phyloP scores from a whole-genome alignment of 1,284 basidiomycete species.

The Cystobasidium sp. region DNA sequence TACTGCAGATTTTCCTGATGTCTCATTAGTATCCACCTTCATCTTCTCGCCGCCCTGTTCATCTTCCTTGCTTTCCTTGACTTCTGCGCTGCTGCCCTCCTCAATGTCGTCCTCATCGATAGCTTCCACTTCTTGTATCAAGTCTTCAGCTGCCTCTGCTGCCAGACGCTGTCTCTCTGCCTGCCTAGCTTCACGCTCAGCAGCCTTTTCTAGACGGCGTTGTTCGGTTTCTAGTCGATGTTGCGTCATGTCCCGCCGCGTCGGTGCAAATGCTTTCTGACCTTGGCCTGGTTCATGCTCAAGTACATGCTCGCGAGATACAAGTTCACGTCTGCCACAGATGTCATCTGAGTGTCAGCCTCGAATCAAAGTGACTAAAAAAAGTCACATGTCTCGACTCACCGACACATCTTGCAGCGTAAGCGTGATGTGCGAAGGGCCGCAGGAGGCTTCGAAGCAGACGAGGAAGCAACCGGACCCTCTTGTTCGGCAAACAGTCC shows the following conservation, averaged over 20 bases:
- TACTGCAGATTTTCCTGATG: neutral
- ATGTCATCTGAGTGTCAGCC: constrained; percentile 2
- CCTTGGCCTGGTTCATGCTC: constrained; percentile 72
- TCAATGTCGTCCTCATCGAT: constrained; percentile 6
- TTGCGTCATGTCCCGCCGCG: constrained; percentile 53
- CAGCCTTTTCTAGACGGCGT: constrained; percentile 43
- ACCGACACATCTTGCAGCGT: constrained; percentile 90
- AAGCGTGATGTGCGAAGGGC: constrained; percentile 61
- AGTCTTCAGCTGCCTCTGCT: constrained; percentile 38
- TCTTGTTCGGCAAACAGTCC: constrained; percentile 31
- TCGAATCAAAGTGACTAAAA: neutral
- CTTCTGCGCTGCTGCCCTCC: neutral
- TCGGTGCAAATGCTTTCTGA: constrained; percentile 54
- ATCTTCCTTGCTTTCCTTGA: constrained; percentile 6
- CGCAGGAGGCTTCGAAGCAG: constrained; percentile 1
- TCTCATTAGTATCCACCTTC: neutral
- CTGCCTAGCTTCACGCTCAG: constrained; percentile 37
- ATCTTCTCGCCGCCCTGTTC: neutral
- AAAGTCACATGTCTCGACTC: constrained; percentile 45
- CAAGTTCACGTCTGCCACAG: constrained; percentile 72
- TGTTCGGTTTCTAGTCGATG: constrained; percentile 50
- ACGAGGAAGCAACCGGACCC: neutral
- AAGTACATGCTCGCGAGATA: constrained; percentile 86
- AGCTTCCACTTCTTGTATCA: constrained; percentile 34
- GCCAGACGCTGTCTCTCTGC: constrained; percentile 34